Evolutionary conservation across 352 stramenopile species (phyloP).

Genomic region (Aphanomyces astaci): DNA sequence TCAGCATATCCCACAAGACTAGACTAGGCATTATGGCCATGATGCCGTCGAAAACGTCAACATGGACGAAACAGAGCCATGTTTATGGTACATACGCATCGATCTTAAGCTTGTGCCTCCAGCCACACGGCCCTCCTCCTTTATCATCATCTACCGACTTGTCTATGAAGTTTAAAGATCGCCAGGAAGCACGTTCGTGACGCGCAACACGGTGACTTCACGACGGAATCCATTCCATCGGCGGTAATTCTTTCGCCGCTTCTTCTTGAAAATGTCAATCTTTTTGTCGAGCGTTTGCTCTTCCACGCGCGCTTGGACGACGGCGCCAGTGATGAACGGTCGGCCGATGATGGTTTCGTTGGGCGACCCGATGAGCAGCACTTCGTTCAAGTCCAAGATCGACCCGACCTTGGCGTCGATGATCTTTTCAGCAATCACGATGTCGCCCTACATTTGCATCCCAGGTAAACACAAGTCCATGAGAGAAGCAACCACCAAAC

Average conservation of each 20-base stretch:
- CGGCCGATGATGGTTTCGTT: slow-evolving; percentile 78
- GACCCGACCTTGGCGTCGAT: slow-evolving; percentile 78
- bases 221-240: slow-evolving; percentile 83
- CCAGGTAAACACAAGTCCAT: slow-evolving; percentile 2
- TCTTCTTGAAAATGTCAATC: slow-evolving; percentile 88
- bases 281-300: slow-evolving; percentile 83
- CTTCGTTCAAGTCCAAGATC: slow-evolving; percentile 75
- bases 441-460: slow-evolving; percentile 50
- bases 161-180: slow-evolving; percentile 8
- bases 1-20: no score
- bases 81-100: not conserved
- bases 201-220: slow-evolving; percentile 75
- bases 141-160: slow-evolving; percentile 3
- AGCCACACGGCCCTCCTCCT: not conserved
- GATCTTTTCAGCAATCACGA: slow-evolving; percentile 79
- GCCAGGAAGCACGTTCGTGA: slow-evolving; percentile 65
- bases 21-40: no score
- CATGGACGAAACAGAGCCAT: not conserved
- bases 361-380: slow-evolving; percentile 72
- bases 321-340: slow-evolving; percentile 57
- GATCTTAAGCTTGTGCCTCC: not conserved
- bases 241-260: slow-evolving; percentile 85
- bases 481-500: not conserved
- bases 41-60: not conserved
- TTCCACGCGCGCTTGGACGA: slow-evolving; percentile 72